Evolutionary conservation across 208 protist genomes (phyloP).

Genomic region (Kentomonas sorsogonicus): DNA sequence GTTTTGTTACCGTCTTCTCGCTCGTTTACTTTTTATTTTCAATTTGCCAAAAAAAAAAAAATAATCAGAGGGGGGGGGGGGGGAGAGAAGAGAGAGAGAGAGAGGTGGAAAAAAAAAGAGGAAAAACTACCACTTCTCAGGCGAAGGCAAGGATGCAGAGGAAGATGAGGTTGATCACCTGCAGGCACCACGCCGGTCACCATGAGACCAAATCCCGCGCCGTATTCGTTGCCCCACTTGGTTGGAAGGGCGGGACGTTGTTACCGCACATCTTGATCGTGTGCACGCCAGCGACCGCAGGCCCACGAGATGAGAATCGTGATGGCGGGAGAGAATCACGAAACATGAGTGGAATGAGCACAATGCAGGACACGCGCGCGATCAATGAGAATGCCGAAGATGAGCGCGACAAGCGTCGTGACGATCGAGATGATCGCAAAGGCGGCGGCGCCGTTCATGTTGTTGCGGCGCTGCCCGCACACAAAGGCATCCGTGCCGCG

Average conservation of each 20-base stretch:
- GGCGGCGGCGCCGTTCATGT: conserved; percentile 29
- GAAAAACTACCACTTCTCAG: conserved; percentile 10
- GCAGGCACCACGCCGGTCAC: conserved; percentile 29
- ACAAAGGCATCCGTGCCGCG: conserved; percentile 19
- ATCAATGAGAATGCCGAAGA: conserved; percentile 28
- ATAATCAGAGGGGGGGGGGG: no score
- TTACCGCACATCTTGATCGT: conserved; percentile 23
- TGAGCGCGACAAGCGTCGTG: conserved; percentile 24
- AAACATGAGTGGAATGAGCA: conserved; percentile 27
- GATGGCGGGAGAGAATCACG: conserved; percentile 19
- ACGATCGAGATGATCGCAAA: conserved; percentile 33
- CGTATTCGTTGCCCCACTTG: conserved; percentile 20
- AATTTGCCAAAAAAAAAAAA: no score
- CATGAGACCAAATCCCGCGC: conserved; percentile 40
- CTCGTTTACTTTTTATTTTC: no score
- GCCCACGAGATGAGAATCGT: conserved; percentile 40
- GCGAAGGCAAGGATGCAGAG: conserved; percentile 4
- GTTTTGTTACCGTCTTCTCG: no score
- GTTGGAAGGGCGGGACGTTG: no score
- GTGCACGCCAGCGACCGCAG: conserved; percentile 39
- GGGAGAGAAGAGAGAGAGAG: no score
- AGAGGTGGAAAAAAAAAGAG: background rate
- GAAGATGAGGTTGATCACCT: conserved; percentile 22
- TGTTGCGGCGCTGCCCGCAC: conserved; percentile 19
- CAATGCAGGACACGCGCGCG: conserved; percentile 6